A percentile compares a stretch with the other conserved stretches of the same genome.
Conservation (phyloP, 306 rosid species). For the Citrullus colocynthis region DNA sequence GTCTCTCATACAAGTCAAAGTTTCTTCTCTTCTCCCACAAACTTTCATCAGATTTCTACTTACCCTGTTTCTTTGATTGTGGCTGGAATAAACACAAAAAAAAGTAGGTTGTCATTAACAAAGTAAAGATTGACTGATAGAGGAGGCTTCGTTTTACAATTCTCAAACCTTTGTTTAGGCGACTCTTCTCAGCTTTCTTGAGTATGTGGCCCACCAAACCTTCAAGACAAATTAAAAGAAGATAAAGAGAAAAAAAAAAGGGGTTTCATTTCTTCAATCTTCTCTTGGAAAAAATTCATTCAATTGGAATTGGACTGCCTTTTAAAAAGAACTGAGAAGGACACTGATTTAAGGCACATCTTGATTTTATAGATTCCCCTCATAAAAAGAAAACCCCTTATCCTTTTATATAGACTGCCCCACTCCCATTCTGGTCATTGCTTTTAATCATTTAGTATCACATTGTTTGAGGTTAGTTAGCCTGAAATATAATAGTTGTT, state of each 20-base stretch:
- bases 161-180: not conserved
- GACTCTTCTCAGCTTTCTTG: not conserved
- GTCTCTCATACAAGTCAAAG: not conserved
- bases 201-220: not conserved
- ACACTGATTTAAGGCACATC: not conserved
- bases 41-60: not conserved
- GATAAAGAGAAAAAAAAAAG: not conserved
- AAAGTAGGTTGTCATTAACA: not conserved
- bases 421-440: not conserved
- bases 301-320: not conserved
- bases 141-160: not conserved
- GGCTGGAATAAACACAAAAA: not conserved
- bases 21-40: not conserved
- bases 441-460: not conserved
- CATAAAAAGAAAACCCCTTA: not conserved
- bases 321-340: not conserved
- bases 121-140: not conserved
- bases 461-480: not conserved
- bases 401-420: not conserved
- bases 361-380: not conserved
- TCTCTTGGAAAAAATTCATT: not conserved
- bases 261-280: not conserved
- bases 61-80: not conserved
- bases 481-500: not conserved
- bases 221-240: not conserved